Conservation (phyloP, 2,329 filamentous ascomycete species). For the Hypoxylon sp. region DNA sequence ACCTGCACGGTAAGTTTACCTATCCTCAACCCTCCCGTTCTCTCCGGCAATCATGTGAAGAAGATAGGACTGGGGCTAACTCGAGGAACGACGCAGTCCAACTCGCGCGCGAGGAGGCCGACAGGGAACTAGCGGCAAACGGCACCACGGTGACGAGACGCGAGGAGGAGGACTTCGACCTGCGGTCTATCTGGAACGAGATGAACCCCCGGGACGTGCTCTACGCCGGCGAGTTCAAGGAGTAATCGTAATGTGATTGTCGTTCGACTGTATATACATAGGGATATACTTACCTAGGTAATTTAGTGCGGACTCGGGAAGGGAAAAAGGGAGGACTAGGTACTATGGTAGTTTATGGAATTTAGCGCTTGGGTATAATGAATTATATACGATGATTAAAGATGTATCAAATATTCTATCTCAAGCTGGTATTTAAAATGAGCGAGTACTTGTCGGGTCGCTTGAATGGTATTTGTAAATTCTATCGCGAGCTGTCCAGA, state of each 20-base stretch:
- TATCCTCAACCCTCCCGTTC: not conserved
- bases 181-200: conserved; percentile 59
- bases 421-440: too few species aligned
- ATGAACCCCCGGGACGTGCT: conserved; percentile 62
- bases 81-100: conserved; percentile 53
- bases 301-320: not conserved
- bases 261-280: not conserved
- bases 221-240: conserved; percentile 59
- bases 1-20: conserved; percentile 66
- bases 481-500: too few species aligned
- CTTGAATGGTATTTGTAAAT: too few species aligned
- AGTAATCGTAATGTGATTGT: conserved; percentile 32
- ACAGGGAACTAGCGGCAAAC: conserved; percentile 51
- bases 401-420: not conserved
- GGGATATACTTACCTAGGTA: too few species aligned
- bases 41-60: not conserved
- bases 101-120: conserved; percentile 57
- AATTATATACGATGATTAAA: too few species aligned
- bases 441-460: too few species aligned
- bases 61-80: conserved; percentile 5
- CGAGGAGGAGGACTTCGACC: conserved; percentile 51
- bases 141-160: conserved; percentile 50
- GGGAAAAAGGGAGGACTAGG: conserved; percentile 12
- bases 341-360: too few species aligned
- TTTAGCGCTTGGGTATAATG: too few species aligned